Conservation (phyloP, 805 yeast genomes). For the Kazachstania taianensis region DNA sequence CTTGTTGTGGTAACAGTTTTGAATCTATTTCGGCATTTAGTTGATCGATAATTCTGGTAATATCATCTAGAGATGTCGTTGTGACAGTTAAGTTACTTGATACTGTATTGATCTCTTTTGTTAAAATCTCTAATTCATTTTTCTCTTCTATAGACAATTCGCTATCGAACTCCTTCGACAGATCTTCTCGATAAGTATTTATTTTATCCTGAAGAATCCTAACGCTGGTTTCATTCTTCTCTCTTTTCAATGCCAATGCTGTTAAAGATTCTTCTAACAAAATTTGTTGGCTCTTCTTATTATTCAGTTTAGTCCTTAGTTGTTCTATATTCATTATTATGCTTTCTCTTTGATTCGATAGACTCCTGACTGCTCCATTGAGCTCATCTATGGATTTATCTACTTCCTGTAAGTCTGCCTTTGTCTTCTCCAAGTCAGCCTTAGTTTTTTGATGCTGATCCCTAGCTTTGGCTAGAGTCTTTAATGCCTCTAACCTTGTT, state of each 20-base stretch:
- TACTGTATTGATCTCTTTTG: slow-evolving; percentile 32
- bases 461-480: slow-evolving; percentile 42
- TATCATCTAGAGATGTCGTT: slow-evolving; percentile 15
- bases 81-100: slow-evolving; percentile 38
- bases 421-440: slow-evolving; percentile 35
- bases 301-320: slow-evolving; percentile 34
- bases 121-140: slow-evolving; percentile 32
- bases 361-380: slow-evolving; percentile 35
- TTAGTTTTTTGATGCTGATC: slow-evolving; percentile 13
- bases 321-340: slow-evolving; percentile 36
- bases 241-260: slow-evolving; percentile 29
- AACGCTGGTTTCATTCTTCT: slow-evolving; percentile 29
- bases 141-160: slow-evolving; percentile 43
- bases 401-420: slow-evolving; percentile 32
- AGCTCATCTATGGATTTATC: slow-evolving; percentile 45
- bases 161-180: slow-evolving; percentile 42
- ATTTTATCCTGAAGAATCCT: slow-evolving; percentile 32
- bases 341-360: slow-evolving; percentile 34
- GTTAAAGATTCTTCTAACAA: slow-evolving; percentile 36
- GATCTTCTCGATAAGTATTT: slow-evolving; percentile 39
- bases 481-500: slow-evolving; percentile 64
- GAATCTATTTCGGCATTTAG: slow-evolving; percentile 50
- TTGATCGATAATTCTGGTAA: slow-evolving; percentile 19
- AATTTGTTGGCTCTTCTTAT: slow-evolving; percentile 32
- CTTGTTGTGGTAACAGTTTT: slow-evolving; percentile 44